Evolutionary conservation across 192 early-diverging fungal species (phyloP).

Genomic region (Backusella psychrophila): DNA sequence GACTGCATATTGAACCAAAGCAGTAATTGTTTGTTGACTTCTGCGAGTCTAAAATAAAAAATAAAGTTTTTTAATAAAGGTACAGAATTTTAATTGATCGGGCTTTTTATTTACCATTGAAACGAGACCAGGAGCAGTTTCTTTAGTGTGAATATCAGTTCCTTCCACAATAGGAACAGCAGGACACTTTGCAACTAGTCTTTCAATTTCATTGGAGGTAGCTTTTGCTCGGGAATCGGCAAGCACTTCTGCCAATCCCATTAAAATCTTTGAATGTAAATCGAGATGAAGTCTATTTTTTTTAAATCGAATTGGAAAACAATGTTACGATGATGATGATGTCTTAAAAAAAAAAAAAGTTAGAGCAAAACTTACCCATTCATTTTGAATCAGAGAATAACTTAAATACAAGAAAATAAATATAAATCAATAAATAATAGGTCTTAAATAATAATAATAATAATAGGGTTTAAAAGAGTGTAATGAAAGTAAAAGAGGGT

Average conservation of each 20-base stretch:
- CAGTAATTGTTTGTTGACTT: constrained; percentile 31
- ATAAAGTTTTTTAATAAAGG: background rate
- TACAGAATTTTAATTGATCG: background rate
- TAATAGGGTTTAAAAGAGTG: background rate
- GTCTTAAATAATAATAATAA: background rate
- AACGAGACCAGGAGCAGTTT: constrained; percentile 7
- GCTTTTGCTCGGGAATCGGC: constrained; percentile 44
- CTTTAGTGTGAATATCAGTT: constrained; percentile 19
- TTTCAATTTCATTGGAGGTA: constrained; percentile 40
- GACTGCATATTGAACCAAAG: constrained; percentile 28
- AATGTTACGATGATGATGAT: background rate
- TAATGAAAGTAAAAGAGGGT: background rate
- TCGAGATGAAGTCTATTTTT: constrained; percentile 50
- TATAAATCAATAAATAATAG: background rate
- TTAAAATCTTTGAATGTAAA: constrained; percentile 52
- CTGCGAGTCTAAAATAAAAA: constrained; percentile 26
- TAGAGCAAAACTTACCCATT: background rate
- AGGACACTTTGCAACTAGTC: constrained; percentile 43
- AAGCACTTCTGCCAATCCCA: constrained; percentile 48
- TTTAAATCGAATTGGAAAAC: background rate
- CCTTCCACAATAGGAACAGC: constrained; percentile 15
- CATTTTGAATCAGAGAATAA: constrained; percentile 5
- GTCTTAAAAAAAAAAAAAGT: background rate
- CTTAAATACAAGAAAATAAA: background rate
- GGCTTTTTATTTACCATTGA: constrained; percentile 18